phyloP scores from a whole-genome alignment of 129 eudicot genomes.

The Silybum marianum region DNA sequence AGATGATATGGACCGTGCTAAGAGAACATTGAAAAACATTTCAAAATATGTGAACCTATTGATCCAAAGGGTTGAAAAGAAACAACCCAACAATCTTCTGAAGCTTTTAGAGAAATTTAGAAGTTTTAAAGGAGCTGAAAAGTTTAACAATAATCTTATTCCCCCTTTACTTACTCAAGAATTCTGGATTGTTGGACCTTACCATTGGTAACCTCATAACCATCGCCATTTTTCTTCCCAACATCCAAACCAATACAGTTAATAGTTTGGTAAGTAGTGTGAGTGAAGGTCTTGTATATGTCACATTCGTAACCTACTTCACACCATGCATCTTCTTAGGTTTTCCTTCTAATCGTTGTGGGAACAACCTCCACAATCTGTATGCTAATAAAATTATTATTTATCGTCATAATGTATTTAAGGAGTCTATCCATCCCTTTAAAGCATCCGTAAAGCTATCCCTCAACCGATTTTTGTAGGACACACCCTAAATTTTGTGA shows the following conservation, averaged over 20 bases:
- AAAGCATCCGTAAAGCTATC: no score
- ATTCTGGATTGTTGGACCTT: conserved; percentile 48
- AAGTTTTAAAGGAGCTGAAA: conserved; percentile 15
- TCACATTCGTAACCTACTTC: no score
- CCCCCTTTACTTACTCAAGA: conserved; percentile 2
- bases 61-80: neutral
- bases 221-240: conserved; percentile 42
- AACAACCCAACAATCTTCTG: conserved; percentile 3
- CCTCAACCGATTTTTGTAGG: no score
- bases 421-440: no score
- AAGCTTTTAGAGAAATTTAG: neutral
- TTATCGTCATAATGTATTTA: no score
- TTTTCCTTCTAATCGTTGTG: no score
- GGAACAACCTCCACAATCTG: no score
- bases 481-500: no score
- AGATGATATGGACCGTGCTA: neutral
- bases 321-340: no score
- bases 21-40: neutral
- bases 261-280: conserved; percentile 20
- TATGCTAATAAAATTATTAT: no score
- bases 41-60: neutral
- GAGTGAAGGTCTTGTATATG: conserved; percentile 32
- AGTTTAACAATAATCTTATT: conserved; percentile 18
- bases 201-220: conserved; percentile 41
- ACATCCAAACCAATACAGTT: neutral